Base-by-base conservation (phyloP, 2,329 filamentous ascomycete genomes). In the Nemania bipapillata region DNA sequence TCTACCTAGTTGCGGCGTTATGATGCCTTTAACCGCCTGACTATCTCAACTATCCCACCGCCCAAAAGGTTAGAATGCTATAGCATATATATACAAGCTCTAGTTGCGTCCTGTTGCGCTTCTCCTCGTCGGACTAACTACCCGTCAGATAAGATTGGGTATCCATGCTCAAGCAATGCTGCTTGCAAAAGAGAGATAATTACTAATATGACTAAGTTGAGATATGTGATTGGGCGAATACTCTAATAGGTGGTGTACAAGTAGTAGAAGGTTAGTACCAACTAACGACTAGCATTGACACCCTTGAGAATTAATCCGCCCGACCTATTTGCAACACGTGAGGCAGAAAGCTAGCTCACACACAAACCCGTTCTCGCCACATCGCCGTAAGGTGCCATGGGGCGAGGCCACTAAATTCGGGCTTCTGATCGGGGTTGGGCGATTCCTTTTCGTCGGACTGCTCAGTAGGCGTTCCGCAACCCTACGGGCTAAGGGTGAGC, bases 311-410 rank as follows among this genome's bases (percentile, higher is more conserved):
- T 22, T 20, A 3, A 28, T 35, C 17, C 32, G 7, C 32, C 32
- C 15, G 32, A 28, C 49, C 81, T 66, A 87, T 54, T 68, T 73
- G 59, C 76, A 79, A 73, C 88, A 90, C 9, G 81, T 82, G 72
- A 90, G 89, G 77, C 88, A 90, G 78, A 89, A 90, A 68, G 87
- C 84, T 62, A 85, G 81, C 3, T 83, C 83, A 69, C 88, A 90
- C 17, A 78, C 79, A 74, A 86, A 89, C 12, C 85, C 87, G 70
- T 84, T 82, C 70, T 85, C 79, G 3, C 88, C 88, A 66, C 88
- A 90, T 15, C 65, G 59, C 37, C 62, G 58, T 17, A 65, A 28
- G 17, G 66, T 69, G 4, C 69, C 66, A 32, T 57, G 47, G 12
- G 68, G 68, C 20, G 68, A 63, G 15, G 61, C 47, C 3, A 68